phyloP scores from a whole-genome alignment of 441 rosid genomes.

The Erodium texanum region DNA sequence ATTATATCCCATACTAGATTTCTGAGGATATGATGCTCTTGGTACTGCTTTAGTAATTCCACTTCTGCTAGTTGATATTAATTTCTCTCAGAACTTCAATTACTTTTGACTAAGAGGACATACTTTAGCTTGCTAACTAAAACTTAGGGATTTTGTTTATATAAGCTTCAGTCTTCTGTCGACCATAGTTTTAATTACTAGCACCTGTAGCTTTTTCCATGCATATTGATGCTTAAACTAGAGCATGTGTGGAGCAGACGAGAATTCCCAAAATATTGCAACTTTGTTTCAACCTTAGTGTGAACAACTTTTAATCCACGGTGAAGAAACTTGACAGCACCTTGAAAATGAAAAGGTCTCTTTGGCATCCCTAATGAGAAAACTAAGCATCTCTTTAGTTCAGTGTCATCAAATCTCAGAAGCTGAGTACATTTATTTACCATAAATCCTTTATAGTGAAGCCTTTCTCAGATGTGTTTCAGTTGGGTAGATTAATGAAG shows the following conservation, averaged over 20 bases:
- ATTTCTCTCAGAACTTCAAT: neutral
- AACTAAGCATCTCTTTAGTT: neutral
- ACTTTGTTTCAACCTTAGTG: neutral
- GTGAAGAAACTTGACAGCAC: neutral
- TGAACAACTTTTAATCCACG: neutral
- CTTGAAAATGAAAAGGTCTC: neutral
- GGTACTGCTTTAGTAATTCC: neutral
- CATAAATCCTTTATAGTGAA: neutral
- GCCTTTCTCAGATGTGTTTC: neutral
- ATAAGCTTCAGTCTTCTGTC: neutral
- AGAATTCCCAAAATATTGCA: neutral
- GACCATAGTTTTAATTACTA: neutral
- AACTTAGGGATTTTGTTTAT: neutral
- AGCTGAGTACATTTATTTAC: neutral
- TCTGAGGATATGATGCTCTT: conserved; percentile 4
- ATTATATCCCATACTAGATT: neutral
- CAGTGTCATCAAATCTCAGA: neutral
- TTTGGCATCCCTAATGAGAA: neutral
- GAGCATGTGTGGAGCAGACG: neutral
- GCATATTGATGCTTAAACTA: neutral
- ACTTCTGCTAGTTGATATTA: neutral
- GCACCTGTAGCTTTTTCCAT: neutral
- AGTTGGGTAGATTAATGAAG: neutral
- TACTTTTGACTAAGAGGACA: conserved; percentile 3
- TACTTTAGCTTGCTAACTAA: neutral